Base-by-base conservation (phyloP, 2,329 filamentous ascomycete genomes). In the Fusarium dimerum region DNA sequence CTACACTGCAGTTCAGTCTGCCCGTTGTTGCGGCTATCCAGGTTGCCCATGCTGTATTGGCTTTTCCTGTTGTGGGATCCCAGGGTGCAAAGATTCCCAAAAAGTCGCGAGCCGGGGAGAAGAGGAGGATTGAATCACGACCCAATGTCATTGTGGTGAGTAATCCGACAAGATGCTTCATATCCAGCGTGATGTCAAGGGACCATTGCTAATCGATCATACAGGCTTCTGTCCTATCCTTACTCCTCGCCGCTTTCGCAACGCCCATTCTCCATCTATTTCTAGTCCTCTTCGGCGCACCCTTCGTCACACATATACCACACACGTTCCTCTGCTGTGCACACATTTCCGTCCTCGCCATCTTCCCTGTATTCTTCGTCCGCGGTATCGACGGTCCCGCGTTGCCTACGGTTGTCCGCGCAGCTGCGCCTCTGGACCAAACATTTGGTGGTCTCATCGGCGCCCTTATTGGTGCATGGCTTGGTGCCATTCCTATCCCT, bases 401-500 rank as follows among this genome's bases (percentile, higher is more conserved):
- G 17, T 96, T 95, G 88, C 77, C 88, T 8, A 76, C 80, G 43
- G 81, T 92, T 40, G 82, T 86, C 18, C 82, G 89, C 16, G 78
- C 84, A 45, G 76, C 86, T 16, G 80, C 80, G 41, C 91, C 92
- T 0, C 76, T 94, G 18, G 94, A 97, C 71, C 89, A 92, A 68
- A 84, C 90, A 0, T 94, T 91, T 73, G 93, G 92, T 3, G 90
- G 85, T 2, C 79, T 90, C 10, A 71, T 92, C n/a, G 94, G 94
- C 6, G 86, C 85, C 0, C 76, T 88, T 26, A 65, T 93, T 1
- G 94, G 94, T 6, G 91, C 90, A 40, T 97, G 94, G 94, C 75
- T 96, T 40, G 94, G 94, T 4, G 94, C 94, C 8, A 85, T 97
- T 48, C 94, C 95, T 0, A 97, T 99, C 63, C 94, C 94, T 2